Base-by-base conservation (phyloP, 768 basidiomycete species). In the Daedaleopsis sinensis region DNA sequence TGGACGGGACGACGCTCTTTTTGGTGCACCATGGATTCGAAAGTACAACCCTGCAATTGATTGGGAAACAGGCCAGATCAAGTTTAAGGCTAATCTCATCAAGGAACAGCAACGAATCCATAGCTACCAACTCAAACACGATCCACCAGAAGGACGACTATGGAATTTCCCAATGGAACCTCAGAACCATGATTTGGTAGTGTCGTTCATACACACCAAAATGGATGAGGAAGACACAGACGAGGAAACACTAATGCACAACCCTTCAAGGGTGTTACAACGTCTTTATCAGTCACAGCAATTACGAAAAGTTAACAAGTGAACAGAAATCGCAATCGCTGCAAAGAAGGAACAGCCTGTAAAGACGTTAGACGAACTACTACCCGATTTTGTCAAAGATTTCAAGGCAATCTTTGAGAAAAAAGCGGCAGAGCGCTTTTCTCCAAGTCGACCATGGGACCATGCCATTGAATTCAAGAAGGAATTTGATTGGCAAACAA, bases 391-490 rank as follows among this genome's bases (percentile, higher is more conserved):
- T 42, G 78, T 62, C 61, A 72, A 59, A 60, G 57, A 73, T 43
- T 76, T 65, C 57, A 56, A 63, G 52, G 65, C 58, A 16, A 68
- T 76, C 1, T 77, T 77, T 54, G 62, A 59, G 8, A 65, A 70
- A 15, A 42, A 52, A n/a, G 52, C 67, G 11, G 66, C 71, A 2
- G 64, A 74, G 7, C 67, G 68, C 27, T 71, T 80, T 3, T 73
- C 76, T 3, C 62, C 55, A 8, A 68, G 70, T 52, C 58, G 67
- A 1, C 59, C 65, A 1, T 79, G 72, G 67, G 78, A 80, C 53
- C 72, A 74, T 37, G 66, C 67, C 6, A 79, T 79, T 42, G 64
- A 78, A 16, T 64, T 78, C 1, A 67, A 67, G 9, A 62, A 66
- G 0, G 74, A 65, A n/a, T 58, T 60, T 2, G 62, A 65, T 13